These are phyloP conservation scores for Sanghuangporus sanghuang DNA, from an alignment of 1,284 basidiomycete genomes.

Conservation along the genomic window DNA sequence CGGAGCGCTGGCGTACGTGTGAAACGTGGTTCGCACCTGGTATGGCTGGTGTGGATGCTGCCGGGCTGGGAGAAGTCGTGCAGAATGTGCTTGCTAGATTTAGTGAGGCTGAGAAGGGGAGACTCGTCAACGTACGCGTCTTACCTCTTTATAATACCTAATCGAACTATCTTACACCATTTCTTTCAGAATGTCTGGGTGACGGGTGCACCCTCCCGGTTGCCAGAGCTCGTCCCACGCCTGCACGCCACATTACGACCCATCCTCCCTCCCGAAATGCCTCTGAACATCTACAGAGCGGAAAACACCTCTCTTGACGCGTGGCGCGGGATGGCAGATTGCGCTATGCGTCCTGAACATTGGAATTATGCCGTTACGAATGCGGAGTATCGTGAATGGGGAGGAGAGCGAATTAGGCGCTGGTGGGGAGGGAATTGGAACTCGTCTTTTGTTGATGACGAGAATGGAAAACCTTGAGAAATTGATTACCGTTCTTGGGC, in stretches of 20 bases:
- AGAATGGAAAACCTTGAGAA: background rate
- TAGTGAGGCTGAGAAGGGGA: constrained; percentile 45
- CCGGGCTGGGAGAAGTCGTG: constrained; percentile 88
- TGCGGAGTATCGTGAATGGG: constrained; percentile 89
- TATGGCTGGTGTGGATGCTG: constrained; percentile 94
- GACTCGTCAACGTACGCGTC: constrained; percentile 48
- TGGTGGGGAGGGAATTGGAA: constrained; percentile 90
- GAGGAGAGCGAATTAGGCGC: constrained; percentile 71
- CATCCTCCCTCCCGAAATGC: constrained; percentile 75
- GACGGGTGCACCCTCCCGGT: constrained; percentile 76
- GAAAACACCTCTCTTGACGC: constrained; percentile 73
- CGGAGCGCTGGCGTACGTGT: constrained; percentile 91
- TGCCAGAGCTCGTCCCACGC: constrained; percentile 68
- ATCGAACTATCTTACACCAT: constrained; percentile 18
- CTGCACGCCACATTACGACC: constrained; percentile 72
- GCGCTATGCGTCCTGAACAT: constrained; percentile 63
- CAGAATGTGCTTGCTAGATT: constrained; percentile 86
- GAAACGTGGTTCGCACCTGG: constrained; percentile 92
- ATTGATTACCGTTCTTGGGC: background rate
- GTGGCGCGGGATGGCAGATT: constrained; percentile 91
- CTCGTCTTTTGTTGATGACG: constrained; percentile 18
- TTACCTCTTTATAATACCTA: background rate
- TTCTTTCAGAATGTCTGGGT: constrained; percentile 78
- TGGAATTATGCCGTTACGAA: constrained; percentile 54
- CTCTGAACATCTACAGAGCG: constrained; percentile 57